Percentiles rank a stretch among this genome's conserved stretches.
Evolutionary conservation across 1,284 basidiomycete species (phyloP).

Genomic region (Ceratobasidium sp.): DNA sequence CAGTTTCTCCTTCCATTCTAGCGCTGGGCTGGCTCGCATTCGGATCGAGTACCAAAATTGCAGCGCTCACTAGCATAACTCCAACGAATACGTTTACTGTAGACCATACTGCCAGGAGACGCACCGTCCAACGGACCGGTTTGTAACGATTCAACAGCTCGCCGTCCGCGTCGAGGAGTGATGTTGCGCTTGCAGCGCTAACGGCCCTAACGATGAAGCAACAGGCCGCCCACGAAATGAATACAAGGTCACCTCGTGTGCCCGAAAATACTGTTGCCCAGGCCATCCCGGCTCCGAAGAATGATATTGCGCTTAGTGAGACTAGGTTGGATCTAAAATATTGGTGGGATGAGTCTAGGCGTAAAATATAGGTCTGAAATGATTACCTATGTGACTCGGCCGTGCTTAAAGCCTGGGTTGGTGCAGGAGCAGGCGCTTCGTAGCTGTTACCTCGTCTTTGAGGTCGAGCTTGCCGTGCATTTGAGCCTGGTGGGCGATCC

Average conservation of each 20-base stretch:
- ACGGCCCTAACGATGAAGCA: constrained; percentile 27
- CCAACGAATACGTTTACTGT: constrained; percentile 8
- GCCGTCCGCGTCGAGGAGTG: constrained; percentile 29
- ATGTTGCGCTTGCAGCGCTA: constrained; percentile 11
- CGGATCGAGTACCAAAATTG: constrained; percentile 22
- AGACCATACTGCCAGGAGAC: constrained; percentile 10
- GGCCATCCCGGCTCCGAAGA: constrained; percentile 37
- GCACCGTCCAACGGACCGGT: constrained; percentile 27
- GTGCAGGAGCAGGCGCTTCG: too few species aligned
- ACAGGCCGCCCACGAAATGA: constrained; percentile 23
- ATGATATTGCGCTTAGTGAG: constrained; percentile 9
- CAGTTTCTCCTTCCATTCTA: not conserved
- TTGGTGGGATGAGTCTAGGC: not conserved
- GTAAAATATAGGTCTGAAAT: not conserved
- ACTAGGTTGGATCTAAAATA: constrained; percentile 2
- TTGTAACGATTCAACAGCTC: not conserved
- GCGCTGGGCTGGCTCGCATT: not conserved
- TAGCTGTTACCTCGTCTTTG: too few species aligned
- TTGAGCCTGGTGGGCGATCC: too few species aligned
- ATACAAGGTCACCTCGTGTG: constrained; percentile 9
- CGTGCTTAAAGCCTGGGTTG: not conserved
- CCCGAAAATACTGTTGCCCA: constrained; percentile 35
- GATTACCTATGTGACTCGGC: constrained; percentile 16
- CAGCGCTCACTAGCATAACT: constrained; percentile 30
- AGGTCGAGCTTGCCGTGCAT: too few species aligned